These are phyloP conservation scores for Pinus taeda DNA, from an alignment of 75 land plant species.

Conservation along the genomic window DNA sequence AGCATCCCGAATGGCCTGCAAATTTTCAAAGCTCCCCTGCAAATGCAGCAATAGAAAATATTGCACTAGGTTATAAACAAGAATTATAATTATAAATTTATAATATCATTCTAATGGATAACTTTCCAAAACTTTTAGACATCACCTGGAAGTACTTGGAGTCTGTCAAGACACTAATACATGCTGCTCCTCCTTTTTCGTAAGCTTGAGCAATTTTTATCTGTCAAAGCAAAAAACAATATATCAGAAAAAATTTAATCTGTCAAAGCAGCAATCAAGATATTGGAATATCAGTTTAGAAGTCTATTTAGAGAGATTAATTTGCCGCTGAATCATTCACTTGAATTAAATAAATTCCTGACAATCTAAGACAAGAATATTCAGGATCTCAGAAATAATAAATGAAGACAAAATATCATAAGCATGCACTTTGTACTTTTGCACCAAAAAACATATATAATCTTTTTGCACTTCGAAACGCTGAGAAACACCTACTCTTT, in stretches of 20 bases:
- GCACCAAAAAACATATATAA: too few species aligned
- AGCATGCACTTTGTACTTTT: too few species aligned
- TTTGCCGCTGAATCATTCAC: too few species aligned
- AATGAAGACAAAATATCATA: too few species aligned
- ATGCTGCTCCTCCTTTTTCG: slow-evolving; percentile 97
- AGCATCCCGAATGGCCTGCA: slow-evolving; percentile 68
- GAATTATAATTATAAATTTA: background rate
- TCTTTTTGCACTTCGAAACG: too few species aligned
- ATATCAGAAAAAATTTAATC: slow-evolving; percentile 45
- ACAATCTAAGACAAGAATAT: too few species aligned
- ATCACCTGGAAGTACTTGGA: slow-evolving; percentile 81
- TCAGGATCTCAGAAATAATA: too few species aligned
- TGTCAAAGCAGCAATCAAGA: slow-evolving; percentile 10
- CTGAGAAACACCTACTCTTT: too few species aligned
- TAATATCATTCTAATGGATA: background rate
- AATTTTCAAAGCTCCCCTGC: slow-evolving; percentile 91
- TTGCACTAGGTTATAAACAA: background rate
- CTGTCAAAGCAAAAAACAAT: slow-evolving; percentile 19
- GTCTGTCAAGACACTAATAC: slow-evolving; percentile 94
- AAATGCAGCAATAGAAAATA: background rate
- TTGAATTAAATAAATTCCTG: too few species aligned
- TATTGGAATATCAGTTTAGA: too few species aligned
- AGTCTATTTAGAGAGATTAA: too few species aligned
- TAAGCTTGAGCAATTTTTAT: slow-evolving; percentile 80
- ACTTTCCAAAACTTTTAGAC: background rate